Conservation (phyloP, 1,284 basidiomycete genomes). For the Papiliotrema terrestris region DNA sequence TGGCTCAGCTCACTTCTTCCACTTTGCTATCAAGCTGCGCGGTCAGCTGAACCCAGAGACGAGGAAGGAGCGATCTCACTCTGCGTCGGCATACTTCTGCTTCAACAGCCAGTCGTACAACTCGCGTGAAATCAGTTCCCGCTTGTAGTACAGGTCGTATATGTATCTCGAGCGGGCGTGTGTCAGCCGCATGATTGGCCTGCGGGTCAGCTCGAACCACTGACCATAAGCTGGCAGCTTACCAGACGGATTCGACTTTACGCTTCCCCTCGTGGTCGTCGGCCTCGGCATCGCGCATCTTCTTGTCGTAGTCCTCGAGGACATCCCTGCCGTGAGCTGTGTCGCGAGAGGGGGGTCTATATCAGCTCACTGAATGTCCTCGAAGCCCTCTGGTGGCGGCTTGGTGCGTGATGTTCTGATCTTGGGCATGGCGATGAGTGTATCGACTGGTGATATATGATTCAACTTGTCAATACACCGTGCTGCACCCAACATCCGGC, state of each 20-base stretch:
- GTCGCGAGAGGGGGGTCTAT: not conserved
- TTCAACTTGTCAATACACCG: not conserved
- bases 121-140: conserved; percentile 89
- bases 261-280: conserved; percentile 97
- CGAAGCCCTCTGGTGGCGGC: conserved; percentile 92
- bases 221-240: conserved; percentile 8
- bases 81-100: conserved; percentile 94
- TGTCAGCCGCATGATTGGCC: conserved; percentile 93
- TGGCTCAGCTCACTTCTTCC: conserved; percentile 69
- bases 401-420: conserved; percentile 93
- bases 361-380: conserved; percentile 73
- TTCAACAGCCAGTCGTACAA: conserved; percentile 98
- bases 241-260: conserved; percentile 93
- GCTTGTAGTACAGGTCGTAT: conserved; percentile 98
- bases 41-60: not conserved
- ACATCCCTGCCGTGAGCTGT: conserved; percentile 56
- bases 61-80: conserved; percentile 58
- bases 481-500: not conserved
- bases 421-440: conserved; percentile 70
- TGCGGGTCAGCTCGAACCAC: conserved; percentile 5
- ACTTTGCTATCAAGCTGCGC: conserved; percentile 89
- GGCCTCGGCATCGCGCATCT: conserved; percentile 96
- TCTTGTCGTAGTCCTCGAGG: conserved; percentile 90
- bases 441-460: not conserved
- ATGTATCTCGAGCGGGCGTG: conserved; percentile 95